A percentile compares a stretch with the other conserved stretches of the same genome.
phyloP scores from a whole-genome alignment of 257 asterid species.

The Scutellaria galericulata region DNA sequence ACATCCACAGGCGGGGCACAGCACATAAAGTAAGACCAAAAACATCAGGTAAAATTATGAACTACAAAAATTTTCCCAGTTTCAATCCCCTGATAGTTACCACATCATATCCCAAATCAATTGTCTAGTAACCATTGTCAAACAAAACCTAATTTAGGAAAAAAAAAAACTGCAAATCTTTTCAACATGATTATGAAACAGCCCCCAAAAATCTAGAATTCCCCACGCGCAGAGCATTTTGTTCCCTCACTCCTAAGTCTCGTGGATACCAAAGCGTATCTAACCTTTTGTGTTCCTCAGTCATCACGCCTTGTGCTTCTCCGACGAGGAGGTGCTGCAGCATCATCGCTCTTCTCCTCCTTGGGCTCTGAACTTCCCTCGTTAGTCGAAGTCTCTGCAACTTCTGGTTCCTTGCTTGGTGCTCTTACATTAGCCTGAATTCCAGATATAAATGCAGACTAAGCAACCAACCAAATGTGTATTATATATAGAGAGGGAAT shows the following conservation, averaged over 20 bases:
- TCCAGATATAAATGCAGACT: neutral
- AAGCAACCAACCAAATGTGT: neutral
- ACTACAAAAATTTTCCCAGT: constrained; percentile 37
- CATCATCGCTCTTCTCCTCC: constrained; percentile 60
- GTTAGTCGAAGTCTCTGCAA: constrained; percentile 56
- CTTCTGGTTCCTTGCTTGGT: constrained; percentile 55
- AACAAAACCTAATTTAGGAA: constrained; percentile 44
- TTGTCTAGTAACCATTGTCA: constrained; percentile 44
- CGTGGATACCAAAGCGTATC: constrained; percentile 8
- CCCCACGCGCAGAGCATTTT: constrained; percentile 16
- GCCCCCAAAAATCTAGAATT: constrained; percentile 32
- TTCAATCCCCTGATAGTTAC: constrained; percentile 21
- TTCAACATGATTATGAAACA: constrained; percentile 28
- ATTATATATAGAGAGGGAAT: neutral
- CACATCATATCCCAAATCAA: constrained; percentile 34
- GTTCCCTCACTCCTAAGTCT: constrained; percentile 30
- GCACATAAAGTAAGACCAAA: too few species aligned
- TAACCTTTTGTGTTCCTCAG: constrained; percentile 31
- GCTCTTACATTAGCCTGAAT: constrained; percentile 54
- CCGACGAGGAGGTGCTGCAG: constrained; percentile 59
- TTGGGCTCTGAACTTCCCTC: constrained; percentile 64
- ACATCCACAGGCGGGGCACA: too few species aligned
- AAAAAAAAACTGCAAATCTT: constrained; percentile 26
- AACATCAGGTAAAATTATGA: neutral
- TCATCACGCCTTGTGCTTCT: constrained; percentile 69